Percentiles rank a stretch among this genome's conserved stretches.
Conservation (phyloP, 768 basidiomycete species). For the Gyrodon lividus region DNA sequence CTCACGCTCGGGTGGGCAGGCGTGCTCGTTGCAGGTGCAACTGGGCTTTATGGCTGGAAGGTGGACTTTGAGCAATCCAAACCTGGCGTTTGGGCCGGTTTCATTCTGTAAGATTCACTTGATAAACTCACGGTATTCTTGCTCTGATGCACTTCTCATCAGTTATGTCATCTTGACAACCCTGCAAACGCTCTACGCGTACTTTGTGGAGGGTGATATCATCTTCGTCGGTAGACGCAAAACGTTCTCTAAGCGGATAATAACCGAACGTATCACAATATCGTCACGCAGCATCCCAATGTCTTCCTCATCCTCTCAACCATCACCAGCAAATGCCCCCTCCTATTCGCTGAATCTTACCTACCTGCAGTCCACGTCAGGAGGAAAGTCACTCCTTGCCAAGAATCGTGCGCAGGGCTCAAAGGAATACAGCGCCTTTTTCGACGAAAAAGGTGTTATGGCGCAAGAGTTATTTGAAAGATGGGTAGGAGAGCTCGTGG, state of each 20-base stretch:
- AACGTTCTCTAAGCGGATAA: slow-evolving; percentile 88
- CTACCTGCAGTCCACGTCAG: slow-evolving; percentile 78
- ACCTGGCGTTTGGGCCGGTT: slow-evolving; percentile 72
- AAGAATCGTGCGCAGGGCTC: slow-evolving; percentile 60
- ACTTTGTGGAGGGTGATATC: slow-evolving; percentile 79
- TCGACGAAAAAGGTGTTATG: slow-evolving; percentile 78
- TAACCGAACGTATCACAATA: slow-evolving; percentile 85
- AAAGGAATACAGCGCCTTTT: slow-evolving; percentile 68
- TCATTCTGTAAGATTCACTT: slow-evolving; percentile 61
- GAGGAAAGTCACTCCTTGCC: slow-evolving; percentile 82
- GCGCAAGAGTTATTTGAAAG: slow-evolving; percentile 71
- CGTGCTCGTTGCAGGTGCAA: slow-evolving; percentile 77
- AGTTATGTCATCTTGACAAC: slow-evolving; percentile 77
- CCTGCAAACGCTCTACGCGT: slow-evolving; percentile 77
- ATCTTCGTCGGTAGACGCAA: slow-evolving; percentile 91
- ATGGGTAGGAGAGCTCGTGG: slow-evolving; percentile 77
- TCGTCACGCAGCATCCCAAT: slow-evolving; percentile 63
- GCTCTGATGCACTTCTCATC: slow-evolving; percentile 12
- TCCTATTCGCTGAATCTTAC: slow-evolving; percentile 64
- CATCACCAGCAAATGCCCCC: slow-evolving; percentile 48
- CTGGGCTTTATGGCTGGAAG: slow-evolving; percentile 83
- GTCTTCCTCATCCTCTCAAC: slow-evolving; percentile 9
- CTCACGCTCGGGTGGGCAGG: slow-evolving; percentile 85
- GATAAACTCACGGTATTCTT: not conserved
- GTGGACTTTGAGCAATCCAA: slow-evolving; percentile 90